Evolutionary conservation across 805 yeast genomes (phyloP), one percentile per base, ranked within the genome.

Genomic region (Candida ascalaphidarum): DNA sequence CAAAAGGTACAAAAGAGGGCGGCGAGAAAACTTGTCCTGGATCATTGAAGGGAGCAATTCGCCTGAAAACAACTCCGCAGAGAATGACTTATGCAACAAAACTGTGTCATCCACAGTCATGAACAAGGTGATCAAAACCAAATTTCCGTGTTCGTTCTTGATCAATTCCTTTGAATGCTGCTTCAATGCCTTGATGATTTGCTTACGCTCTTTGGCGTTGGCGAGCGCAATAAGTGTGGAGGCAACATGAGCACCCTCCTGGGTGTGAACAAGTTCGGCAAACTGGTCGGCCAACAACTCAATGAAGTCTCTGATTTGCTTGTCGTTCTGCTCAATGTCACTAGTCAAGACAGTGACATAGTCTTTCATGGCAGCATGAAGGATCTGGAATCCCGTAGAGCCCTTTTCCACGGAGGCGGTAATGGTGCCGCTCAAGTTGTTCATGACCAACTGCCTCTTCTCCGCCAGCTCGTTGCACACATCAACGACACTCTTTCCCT

Each of bases 311-410:
- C 81, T 68, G 33, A 77, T 71, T 52, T 84, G 89, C 23, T 70
- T 67, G 34, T 62, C 68, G 41, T 50, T 41, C 22, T 37, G 41
- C 29, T 59, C 67, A 16, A 57, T 29, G 30, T 61, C 65, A 25
- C 69, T 74, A 35, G 74, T 74, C 37, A 85, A 74, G 35, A 85
- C 78, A 36, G 77, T 71, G 26, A 76, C 71, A 46, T 81, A 85
- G 53, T 89, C 96, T 50, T 70, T 78, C 95, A 89, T 85, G 28
- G 94, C 96, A 21, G 96, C 95, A 55, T 89, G 97, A 51, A 89
- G 71, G 40, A 89, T 81, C 53, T 86, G 94, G 69, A 89, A 89
- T 22, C 97, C 97, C 15, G 94, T 81, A 3, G 96, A 85, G 5
- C 97, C 97, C 58, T 89, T 89, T 52, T 81, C 89, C 27, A 89